phyloP scores from a whole-genome alignment of 108 stramenopile species.

The Cyclotella sp. region DNA sequence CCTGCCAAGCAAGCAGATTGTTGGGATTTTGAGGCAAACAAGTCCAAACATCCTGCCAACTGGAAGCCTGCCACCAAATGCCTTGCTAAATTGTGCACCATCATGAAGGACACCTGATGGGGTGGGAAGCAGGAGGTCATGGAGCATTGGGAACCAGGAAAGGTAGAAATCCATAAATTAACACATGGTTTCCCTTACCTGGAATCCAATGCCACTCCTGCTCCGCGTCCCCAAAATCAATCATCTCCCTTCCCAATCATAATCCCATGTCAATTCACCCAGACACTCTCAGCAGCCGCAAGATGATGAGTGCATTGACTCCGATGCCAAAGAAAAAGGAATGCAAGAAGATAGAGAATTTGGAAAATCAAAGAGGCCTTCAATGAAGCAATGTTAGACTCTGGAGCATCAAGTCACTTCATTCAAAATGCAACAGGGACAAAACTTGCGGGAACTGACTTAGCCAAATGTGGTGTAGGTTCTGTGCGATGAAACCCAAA shows the following conservation, averaged over 20 bases:
- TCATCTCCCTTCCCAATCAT: background rate
- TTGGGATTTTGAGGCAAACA: background rate
- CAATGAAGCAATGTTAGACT: constrained; percentile 12
- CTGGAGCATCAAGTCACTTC: too few species aligned
- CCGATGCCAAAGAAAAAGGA: background rate
- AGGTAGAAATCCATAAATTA: background rate
- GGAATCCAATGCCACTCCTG: background rate
- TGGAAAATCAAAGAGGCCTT: too few species aligned
- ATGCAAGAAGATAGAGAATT: background rate
- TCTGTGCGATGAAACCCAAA: too few species aligned
- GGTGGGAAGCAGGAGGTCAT: background rate
- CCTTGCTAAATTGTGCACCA: background rate
- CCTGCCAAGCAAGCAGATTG: background rate
- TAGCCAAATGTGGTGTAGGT: too few species aligned
- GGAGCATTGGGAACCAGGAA: background rate
- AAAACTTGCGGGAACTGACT: constrained; percentile 4
- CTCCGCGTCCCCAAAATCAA: background rate
- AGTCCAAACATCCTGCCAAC: background rate
- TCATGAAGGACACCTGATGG: background rate
- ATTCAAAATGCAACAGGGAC: background rate
- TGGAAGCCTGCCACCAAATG: background rate
- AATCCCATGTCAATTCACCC: background rate
- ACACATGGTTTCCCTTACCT: constrained; percentile 1
- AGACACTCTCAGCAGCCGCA: background rate
- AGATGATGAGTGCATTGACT: background rate